These are phyloP conservation scores for Mayamaea pseudoterrestris DNA, from an alignment of 108 stramenopile genomes.

Conservation along the genomic window DNA sequence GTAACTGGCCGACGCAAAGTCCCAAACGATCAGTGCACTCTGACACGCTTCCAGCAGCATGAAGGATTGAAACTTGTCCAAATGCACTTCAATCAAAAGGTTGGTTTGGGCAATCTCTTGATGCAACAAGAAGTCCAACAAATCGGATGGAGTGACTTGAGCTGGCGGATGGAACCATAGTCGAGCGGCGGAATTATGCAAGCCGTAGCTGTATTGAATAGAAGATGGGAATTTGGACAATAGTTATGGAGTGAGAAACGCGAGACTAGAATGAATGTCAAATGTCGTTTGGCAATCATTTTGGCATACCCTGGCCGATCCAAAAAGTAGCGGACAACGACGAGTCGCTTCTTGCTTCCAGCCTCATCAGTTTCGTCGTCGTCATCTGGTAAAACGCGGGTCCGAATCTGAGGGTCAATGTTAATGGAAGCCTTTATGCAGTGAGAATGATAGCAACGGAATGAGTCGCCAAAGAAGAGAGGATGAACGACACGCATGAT, in stretches of 20 bases:
- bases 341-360: conserved; percentile 7
- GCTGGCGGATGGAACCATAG: conserved; percentile 23
- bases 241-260: too few relatives aligned
- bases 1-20: conserved; percentile 12
- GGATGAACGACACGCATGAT: too few relatives aligned
- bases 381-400: too few relatives aligned
- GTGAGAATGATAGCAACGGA: too few relatives aligned
- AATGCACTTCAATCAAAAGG: conserved; percentile 23
- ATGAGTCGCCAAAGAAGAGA: too few relatives aligned
- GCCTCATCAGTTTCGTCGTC: too few relatives aligned
- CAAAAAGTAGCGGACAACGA: conserved; percentile 24
- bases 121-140: conserved; percentile 12
- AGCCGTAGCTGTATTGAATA: too few relatives aligned
- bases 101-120: conserved; percentile 11
- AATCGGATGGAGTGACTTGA: conserved; percentile 9
- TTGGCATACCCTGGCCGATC: conserved; percentile 32
- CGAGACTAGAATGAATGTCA: too few relatives aligned
- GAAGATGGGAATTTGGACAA: too few relatives aligned
- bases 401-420: too few relatives aligned
- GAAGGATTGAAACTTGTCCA: conserved; percentile 22
- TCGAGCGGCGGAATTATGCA: conserved; percentile 19
- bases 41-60: conserved; percentile 24
- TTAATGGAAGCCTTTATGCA: too few relatives aligned
- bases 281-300: too few relatives aligned
- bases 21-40: conserved; percentile 12